Percentiles rank a stretch among this genome's conserved stretches.
Evolutionary conservation across 495 filamentous ascomycete species (phyloP).

Genomic region (Tuber calosporum): DNA sequence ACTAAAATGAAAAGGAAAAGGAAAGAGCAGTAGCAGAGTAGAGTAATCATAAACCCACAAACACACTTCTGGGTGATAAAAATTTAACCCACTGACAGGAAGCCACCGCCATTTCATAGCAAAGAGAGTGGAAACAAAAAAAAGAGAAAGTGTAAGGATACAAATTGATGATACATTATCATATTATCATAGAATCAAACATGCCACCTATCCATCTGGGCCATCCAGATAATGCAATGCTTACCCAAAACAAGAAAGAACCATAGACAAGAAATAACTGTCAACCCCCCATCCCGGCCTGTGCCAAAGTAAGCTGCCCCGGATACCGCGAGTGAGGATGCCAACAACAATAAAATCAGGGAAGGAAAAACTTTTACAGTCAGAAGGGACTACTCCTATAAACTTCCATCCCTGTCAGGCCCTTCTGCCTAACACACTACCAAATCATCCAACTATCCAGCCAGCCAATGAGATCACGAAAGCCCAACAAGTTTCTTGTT

Average conservation of each 20-base stretch:
- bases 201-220: not conserved
- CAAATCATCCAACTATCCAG: slow-evolving; percentile 1
- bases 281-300: not conserved
- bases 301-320: not conserved
- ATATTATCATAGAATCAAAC: not conserved
- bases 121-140: not conserved
- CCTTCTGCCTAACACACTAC: slow-evolving; percentile 6
- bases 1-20: too few species aligned
- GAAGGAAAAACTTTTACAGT: not conserved
- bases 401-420: not conserved
- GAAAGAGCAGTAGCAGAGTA: not conserved
- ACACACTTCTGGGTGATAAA: not conserved
- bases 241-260: not conserved
- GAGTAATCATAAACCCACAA: not conserved
- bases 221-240: slow-evolving; percentile 4
- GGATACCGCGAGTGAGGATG: not conserved
- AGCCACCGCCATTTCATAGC: not conserved
- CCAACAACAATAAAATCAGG: not conserved
- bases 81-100: not conserved
- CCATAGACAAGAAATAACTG: not conserved
- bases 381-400: not conserved
- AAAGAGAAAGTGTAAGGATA: not conserved
- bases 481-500: slow-evolving; percentile 48
- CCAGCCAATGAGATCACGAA: slow-evolving; percentile 10
- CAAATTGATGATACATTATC: not conserved